Evolutionary conservation across 2,329 filamentous ascomycete genomes (phyloP).

Genomic region (Apiospora aurea): DNA sequence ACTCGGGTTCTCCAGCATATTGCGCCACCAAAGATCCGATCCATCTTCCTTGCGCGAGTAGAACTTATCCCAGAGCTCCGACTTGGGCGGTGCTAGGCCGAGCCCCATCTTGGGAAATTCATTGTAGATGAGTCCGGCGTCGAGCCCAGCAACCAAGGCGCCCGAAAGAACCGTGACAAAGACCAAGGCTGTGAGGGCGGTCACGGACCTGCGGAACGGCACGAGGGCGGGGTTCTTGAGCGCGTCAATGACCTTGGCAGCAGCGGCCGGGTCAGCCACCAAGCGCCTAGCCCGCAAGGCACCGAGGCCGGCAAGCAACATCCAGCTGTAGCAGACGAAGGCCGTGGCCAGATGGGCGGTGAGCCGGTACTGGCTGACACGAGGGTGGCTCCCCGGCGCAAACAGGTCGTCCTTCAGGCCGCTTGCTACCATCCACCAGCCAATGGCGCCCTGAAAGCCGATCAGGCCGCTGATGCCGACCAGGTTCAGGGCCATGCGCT

Average conservation of each 20-base stretch:
- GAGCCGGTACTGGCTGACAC: constrained; percentile 93
- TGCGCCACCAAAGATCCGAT: constrained; percentile 93
- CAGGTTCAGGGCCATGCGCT: constrained; percentile 78
- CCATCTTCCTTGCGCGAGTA: constrained; percentile 82
- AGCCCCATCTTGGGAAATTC: constrained; percentile 96
- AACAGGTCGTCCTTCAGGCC: constrained; percentile 96
- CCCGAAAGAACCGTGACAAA: constrained; percentile 94
- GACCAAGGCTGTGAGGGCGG: constrained; percentile 75
- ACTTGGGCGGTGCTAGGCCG: constrained; percentile 79
- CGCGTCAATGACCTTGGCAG: constrained; percentile 64
- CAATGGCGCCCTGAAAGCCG: constrained; percentile 92
- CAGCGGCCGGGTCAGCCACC: constrained; percentile 70
- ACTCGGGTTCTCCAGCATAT: constrained; percentile 96
- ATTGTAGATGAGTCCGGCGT: constrained; percentile 98
- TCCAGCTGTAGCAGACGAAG: constrained; percentile 91
- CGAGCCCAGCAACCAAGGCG: constrained; percentile 90
- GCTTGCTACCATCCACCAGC: constrained; percentile 99
- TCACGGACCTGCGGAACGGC: constrained; percentile 76
- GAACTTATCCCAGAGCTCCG: constrained; percentile 84
- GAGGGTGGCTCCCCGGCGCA: constrained; percentile 85
- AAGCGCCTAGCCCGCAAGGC: constrained; percentile 81
- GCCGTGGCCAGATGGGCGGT: constrained; percentile 89
- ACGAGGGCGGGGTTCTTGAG: constrained; percentile 73
- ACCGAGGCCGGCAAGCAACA: constrained; percentile 87
- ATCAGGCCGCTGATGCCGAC: constrained; percentile 87